Conservation (phyloP, 169 alveolate genomes). For the Eimeria falciformis region DNA sequence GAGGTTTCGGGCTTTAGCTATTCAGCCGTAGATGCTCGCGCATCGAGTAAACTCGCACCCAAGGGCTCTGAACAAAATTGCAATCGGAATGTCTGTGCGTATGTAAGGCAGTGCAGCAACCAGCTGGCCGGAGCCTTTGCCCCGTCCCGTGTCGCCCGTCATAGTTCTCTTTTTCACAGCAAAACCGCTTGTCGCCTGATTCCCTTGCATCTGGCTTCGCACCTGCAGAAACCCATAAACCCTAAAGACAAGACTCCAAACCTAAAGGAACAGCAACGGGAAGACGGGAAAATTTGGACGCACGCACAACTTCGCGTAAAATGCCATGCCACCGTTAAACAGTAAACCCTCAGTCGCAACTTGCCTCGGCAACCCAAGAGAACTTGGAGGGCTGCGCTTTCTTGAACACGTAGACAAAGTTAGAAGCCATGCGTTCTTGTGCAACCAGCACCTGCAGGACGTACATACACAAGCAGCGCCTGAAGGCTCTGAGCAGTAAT, state of each 20-base stretch:
- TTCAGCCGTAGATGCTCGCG: not conserved
- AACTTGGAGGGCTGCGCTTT: slow-evolving; percentile 97
- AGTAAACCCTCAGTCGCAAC: not conserved
- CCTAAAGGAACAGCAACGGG: no score
- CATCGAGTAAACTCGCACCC: slow-evolving; percentile 83
- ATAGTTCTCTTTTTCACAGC: slow-evolving; percentile 91
- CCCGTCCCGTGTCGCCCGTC: slow-evolving; percentile 67
- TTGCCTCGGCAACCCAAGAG: slow-evolving; percentile 98
- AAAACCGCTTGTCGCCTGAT: slow-evolving; percentile 96
- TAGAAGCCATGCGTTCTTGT: slow-evolving; percentile 99
- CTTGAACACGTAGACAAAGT: slow-evolving; percentile 98
- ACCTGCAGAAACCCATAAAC: slow-evolving; percentile 62
- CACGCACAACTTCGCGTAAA: no score
- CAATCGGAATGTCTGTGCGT: slow-evolving; percentile 97
- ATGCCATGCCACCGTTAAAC: no score
- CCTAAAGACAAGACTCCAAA: no score
- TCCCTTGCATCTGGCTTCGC: slow-evolving; percentile 95
- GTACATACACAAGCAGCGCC: no score
- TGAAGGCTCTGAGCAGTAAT: no score
- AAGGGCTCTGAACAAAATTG: slow-evolving; percentile 97
- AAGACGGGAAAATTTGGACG: no score
- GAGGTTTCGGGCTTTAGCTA: not conserved
- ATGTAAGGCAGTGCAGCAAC: slow-evolving; percentile 97
- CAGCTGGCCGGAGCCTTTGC: slow-evolving; percentile 92
- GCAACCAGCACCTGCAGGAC: slow-evolving; percentile 93